Conservation (phyloP, 2,329 filamentous ascomycete genomes). For the Raffaelea deltoideospora region DNA sequence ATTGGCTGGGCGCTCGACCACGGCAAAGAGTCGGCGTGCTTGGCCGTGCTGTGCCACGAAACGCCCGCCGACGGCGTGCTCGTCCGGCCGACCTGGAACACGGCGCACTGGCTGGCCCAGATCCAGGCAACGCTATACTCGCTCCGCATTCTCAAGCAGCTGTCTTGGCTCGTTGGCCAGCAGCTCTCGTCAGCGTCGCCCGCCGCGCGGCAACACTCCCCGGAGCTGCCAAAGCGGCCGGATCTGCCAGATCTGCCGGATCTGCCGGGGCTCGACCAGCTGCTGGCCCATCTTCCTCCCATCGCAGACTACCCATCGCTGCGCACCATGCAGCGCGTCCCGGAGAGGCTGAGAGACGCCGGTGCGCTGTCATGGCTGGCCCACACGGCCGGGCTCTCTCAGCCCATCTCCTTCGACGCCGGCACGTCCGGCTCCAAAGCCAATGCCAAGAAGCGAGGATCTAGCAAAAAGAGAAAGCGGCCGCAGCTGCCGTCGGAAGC, state of each 20-base stretch:
- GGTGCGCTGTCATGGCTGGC: constrained; percentile 4
- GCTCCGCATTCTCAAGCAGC: constrained; percentile 37
- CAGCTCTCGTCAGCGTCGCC: not conserved
- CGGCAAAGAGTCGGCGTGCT: constrained; percentile 16
- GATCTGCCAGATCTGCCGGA: too few species aligned
- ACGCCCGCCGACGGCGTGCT: constrained; percentile 14
- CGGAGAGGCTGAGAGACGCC: constrained; percentile 3
- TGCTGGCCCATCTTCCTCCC: constrained; percentile 1
- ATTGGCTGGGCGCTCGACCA: constrained; percentile 17
- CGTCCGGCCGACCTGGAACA: constrained; percentile 32
- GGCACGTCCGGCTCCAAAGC: not conserved
- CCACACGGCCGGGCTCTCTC: constrained; percentile 1
- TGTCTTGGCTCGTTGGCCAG: constrained; percentile 21
- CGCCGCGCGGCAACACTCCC: too few species aligned
- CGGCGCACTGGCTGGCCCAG: constrained; percentile 46
- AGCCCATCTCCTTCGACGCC: constrained; percentile 5
- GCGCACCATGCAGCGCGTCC: constrained; percentile 3
- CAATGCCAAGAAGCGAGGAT: not conserved
- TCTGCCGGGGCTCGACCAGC: not conserved
- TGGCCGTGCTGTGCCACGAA: constrained; percentile 15
- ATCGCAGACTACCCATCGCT: constrained; percentile 7
- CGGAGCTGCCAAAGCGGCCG: too few species aligned
- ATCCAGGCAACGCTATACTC: constrained; percentile 47
- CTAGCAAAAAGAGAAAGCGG: constrained; percentile 5
- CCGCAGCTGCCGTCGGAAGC: not conserved